Conservation (phyloP, 805 yeast genomes). For the Metschnikowia chrysomelidarum region DNA sequence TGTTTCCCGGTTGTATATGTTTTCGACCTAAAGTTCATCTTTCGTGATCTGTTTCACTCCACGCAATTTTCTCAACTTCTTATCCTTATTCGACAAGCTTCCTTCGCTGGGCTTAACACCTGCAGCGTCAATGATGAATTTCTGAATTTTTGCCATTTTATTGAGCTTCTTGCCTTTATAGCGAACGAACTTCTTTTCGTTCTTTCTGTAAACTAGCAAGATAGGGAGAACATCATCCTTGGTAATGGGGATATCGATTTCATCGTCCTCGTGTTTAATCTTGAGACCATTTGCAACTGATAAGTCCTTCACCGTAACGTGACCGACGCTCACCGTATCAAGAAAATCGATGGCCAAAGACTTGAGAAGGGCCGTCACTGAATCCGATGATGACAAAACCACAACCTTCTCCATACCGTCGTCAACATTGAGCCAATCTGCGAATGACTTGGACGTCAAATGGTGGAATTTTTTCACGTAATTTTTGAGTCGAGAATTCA, state of each 20-base stretch:
- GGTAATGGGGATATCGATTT: slow-evolving; percentile 20
- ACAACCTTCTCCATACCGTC: slow-evolving; percentile 42
- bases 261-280: slow-evolving; percentile 21
- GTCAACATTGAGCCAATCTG: slow-evolving; percentile 25
- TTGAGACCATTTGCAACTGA: slow-evolving; percentile 19
- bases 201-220: slow-evolving; percentile 26
- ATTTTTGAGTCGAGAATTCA: slow-evolving; percentile 60
- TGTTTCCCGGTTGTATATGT: neutral
- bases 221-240: slow-evolving; percentile 26
- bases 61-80: slow-evolving; percentile 30
- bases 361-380: slow-evolving; percentile 55
- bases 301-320: slow-evolving; percentile 21
- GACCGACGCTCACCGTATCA: slow-evolving; percentile 48
- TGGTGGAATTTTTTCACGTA: slow-evolving; percentile 54
- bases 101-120: slow-evolving; percentile 42
- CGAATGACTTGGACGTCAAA: slow-evolving; percentile 22
- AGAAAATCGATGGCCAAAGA: slow-evolving; percentile 70
- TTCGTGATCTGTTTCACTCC: slow-evolving; percentile 23
- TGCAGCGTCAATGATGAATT: slow-evolving; percentile 32
- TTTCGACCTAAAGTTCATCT: slow-evolving; percentile 15
- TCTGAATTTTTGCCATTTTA: slow-evolving; percentile 28
- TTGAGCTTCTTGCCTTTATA: slow-evolving; percentile 27
- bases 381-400: slow-evolving; percentile 50
- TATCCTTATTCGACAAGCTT: slow-evolving; percentile 33
- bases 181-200: slow-evolving; percentile 18